Evolutionary conservation across 495 filamentous ascomycete genomes (phyloP).

Genomic region (Penicillium fimorum): DNA sequence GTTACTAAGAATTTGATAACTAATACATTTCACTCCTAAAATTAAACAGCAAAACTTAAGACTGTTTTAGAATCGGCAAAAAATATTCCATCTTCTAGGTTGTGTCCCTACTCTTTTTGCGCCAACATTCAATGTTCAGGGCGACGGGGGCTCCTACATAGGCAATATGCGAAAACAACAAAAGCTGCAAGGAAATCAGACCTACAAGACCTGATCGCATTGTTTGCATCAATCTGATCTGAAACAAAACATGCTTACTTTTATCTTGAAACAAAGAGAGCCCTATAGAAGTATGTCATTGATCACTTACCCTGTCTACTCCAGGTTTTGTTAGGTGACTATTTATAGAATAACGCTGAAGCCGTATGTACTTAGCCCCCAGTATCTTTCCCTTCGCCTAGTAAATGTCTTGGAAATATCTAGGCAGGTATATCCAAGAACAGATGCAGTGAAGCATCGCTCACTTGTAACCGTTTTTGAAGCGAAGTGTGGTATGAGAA

Average conservation of each 20-base stretch:
- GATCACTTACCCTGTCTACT: too few relatives aligned
- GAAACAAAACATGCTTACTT: too few relatives aligned
- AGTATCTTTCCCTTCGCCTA: background rate
- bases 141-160: background rate
- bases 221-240: background rate
- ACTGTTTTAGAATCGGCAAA: background rate
- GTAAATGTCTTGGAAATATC: background rate
- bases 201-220: background rate
- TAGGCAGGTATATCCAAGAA: background rate
- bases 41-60: background rate
- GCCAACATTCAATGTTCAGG: background rate
- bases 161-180: background rate
- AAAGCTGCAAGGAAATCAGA: background rate
- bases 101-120: background rate
- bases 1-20: background rate
- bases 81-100: background rate
- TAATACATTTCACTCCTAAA: background rate
- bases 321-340: too few relatives aligned
- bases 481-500: background rate
- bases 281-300: too few relatives aligned
- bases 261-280: background rate
- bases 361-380: too few relatives aligned
- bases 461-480: background rate
- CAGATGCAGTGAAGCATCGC: background rate
- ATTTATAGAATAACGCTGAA: too few relatives aligned